A percentile compares a stretch with the other conserved stretches of the same genome.
phyloP scores from a whole-genome alignment of 1,139 yeast genomes.

The Kurtzmaniella quercitrusa region DNA sequence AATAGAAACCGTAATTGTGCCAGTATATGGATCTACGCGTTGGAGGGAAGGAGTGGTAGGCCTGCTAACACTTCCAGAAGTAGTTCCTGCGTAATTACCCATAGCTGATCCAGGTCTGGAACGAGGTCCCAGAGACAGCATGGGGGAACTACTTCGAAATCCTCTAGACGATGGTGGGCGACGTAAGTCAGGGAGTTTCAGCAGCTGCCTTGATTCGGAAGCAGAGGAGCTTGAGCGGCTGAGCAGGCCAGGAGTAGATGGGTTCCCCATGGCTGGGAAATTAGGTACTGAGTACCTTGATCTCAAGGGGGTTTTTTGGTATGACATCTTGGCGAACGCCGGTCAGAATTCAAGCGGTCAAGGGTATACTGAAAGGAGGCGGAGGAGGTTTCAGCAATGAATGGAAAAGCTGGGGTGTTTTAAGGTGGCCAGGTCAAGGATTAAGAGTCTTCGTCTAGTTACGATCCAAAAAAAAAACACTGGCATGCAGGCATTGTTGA shows the following conservation, averaged over 20 bases:
- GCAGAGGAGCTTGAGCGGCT: conserved; percentile 2
- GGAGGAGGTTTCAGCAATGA: no score
- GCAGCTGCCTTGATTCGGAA: conserved; percentile 14
- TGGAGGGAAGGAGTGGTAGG: conserved; percentile 37
- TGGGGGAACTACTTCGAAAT: conserved; percentile 19
- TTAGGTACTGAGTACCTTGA: conserved; percentile 19
- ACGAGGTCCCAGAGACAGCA: conserved; percentile 11
- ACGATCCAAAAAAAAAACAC: background rate
- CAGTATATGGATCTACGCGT: conserved; percentile 40
- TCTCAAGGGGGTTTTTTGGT: conserved; percentile 7
- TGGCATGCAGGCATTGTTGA: background rate
- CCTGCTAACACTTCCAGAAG: conserved; percentile 18
- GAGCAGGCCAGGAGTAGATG: conserved; percentile 5
- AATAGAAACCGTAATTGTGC: conserved; percentile 48
- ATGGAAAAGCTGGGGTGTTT: background rate
- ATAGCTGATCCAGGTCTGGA: conserved; percentile 39
- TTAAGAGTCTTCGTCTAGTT: background rate
- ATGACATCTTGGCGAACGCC: conserved; percentile 6
- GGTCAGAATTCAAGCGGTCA: background rate
- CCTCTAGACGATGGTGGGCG: conserved; percentile 25
- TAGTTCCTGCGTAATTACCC: conserved; percentile 14
- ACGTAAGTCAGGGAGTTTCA: conserved; percentile 17
- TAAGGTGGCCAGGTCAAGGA: background rate
- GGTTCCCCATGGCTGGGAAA: conserved; percentile 5
- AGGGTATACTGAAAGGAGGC: background rate